These are phyloP conservation scores for Geranomyces variabilis DNA, from an alignment of 192 early-diverging fungal genomes.

Conservation along the genomic window DNA sequence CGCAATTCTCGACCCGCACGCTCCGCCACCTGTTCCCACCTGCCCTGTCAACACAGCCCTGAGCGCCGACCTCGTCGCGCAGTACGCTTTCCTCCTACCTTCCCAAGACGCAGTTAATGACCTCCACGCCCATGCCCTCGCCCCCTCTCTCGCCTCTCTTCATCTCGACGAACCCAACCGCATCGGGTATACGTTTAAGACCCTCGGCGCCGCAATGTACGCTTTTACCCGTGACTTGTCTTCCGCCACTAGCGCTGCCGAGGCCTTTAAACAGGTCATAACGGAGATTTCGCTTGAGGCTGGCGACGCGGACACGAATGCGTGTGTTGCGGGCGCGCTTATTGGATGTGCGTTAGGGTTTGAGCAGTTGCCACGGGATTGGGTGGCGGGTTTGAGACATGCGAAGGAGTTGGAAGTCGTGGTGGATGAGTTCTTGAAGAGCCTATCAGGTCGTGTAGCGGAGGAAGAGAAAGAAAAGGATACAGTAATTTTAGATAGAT, in stretches of 20 bases:
- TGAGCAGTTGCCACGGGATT: conserved; percentile 48
- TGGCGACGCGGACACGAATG: conserved; percentile 64
- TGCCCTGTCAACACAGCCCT: neutral
- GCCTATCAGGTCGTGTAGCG: too few relatives aligned
- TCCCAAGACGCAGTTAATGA: neutral
- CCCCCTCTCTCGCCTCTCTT: conserved; percentile 30
- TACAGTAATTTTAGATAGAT: too few relatives aligned
- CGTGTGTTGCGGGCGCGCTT: conserved; percentile 55
- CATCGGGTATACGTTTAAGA: conserved; percentile 63
- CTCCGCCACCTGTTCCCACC: neutral
- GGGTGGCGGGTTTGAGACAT: conserved; percentile 45
- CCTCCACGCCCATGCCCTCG: neutral
- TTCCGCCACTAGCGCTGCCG: conserved; percentile 3
- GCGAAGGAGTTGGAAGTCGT: conserved; percentile 32
- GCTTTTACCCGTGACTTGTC: conserved; percentile 37
- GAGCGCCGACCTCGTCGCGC: neutral
- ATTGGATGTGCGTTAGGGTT: conserved; percentile 53
- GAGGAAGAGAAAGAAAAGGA: too few relatives aligned
- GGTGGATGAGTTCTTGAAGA: conserved; percentile 20
- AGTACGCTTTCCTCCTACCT: neutral
- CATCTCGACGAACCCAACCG: conserved; percentile 40
- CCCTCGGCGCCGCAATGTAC: conserved; percentile 48
- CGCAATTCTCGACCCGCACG: neutral
- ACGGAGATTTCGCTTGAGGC: conserved; percentile 55
- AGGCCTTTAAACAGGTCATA: conserved; percentile 48